Evolutionary conservation across 257 asterid species (phyloP).

Genomic region (Fraxinus excelsior): DNA sequence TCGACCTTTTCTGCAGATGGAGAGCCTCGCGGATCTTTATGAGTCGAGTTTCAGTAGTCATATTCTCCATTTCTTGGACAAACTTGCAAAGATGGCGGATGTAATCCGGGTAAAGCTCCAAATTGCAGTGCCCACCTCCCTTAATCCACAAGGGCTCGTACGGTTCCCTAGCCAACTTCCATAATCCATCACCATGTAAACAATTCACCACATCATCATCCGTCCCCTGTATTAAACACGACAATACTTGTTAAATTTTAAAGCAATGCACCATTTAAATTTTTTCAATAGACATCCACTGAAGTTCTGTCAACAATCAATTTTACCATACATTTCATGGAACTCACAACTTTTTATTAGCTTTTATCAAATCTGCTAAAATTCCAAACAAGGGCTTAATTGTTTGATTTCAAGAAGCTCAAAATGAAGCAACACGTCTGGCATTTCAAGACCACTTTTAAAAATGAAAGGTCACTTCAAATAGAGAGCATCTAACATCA

Average conservation of each 20-base stretch:
- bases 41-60: constrained; percentile 68
- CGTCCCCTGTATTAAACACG: constrained; percentile 68
- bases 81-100: constrained; percentile 82
- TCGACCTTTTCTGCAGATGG: constrained; percentile 38
- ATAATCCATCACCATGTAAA: constrained; percentile 81
- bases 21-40: constrained; percentile 60
- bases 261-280: neutral
- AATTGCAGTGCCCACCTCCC: constrained; percentile 99
- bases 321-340: too few species aligned
- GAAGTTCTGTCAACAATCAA: too few species aligned
- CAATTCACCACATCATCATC: constrained; percentile 95
- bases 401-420: too few species aligned
- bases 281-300: neutral
- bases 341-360: too few species aligned
- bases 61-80: constrained; percentile 84
- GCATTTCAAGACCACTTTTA: too few species aligned
- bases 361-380: too few species aligned
- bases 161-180: constrained; percentile 89
- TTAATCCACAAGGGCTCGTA: constrained; percentile 96
- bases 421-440: too few species aligned
- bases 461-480: too few species aligned
- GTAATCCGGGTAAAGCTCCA: constrained; percentile 97
- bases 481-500: neutral
- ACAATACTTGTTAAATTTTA: too few species aligned
- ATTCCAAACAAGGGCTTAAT: too few species aligned